Base-by-base conservation (phyloP, 2,329 filamentous ascomycete genomes). In the Sclerotiophoma versabilis region DNA sequence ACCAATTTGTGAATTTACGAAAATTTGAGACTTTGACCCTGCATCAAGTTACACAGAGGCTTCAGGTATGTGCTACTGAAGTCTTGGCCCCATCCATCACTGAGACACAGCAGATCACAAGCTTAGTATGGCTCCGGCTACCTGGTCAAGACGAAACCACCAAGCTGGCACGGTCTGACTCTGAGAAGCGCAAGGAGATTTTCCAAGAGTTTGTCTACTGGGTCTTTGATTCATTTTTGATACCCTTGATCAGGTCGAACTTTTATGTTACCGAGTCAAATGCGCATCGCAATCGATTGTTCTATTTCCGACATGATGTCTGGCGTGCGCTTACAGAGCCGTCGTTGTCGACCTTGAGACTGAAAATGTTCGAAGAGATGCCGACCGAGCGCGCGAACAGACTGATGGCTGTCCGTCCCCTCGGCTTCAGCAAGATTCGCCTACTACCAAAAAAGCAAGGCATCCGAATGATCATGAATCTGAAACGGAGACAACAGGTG, bases 251-350 rank as follows among this genome's bases (percentile, higher is more conserved):
- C 41, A 86, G 91, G 27, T 87, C 85, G 58, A 93, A 95, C 67
- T 99, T 99, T 68, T 93, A 98, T 69, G 90, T 97, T 30, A 99
- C 95, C 0, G 95, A 99, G 73, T 95, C 92, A 0, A 92, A 86
- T 59, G 80, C 81, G 1, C 86, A 96, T 69, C 87, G 89, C 14
- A 92, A 95, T 65, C 86, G 87, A 23, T 77, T 98, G 0, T 96
- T 96, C 74, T 99, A 92, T 76, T 98, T 97, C 71, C 89, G 93
- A 4, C 95, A 99, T 61, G 95, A 99, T 73, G 81, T 95, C 9
- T 99, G 95, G 95, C 86, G 84, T 44, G 82, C 82, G 33, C 75
- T 98, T 27, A 86, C 88, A 1, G 87, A 93, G 63, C 90, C 92
- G 6, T 85, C 88, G 0, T 79, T 97, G 70, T 74, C 80, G 1